Evolutionary conservation across 2,329 filamentous ascomycete genomes (phyloP), one percentile per base, ranked within the genome.

Genomic region (Simplicillium sp.): DNA sequence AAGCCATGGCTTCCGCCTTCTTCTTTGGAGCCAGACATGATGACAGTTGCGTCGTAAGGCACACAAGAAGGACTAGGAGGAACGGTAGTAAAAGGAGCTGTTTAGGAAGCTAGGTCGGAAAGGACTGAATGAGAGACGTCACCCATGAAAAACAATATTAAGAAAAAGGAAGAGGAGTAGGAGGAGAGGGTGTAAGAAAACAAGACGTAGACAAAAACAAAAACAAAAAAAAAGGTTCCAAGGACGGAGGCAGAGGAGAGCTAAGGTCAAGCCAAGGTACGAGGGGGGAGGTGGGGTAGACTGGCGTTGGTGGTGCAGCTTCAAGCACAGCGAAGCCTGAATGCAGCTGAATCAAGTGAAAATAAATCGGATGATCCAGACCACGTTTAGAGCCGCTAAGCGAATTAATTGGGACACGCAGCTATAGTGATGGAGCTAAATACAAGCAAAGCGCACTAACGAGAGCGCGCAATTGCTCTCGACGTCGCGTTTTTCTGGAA

Each of bases 11-110:
- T 49, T n/a, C 48, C 43, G 3, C 44, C 41, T 25, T 45, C 47
- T 36, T 54, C 48, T 29, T 53, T 47, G 20, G 51, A 40, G 25
- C 45, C 44, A 11, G 55, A 46, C 60, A 61, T 59, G 39, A 41
- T 45, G 50, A 40, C 34, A 43, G 43, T 38, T 45, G 45, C 12
- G 31, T 33, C 31, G 15, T 15, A n/a, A 33, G 5, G 31, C 31
- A 33, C 29, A 31, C 31, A n/a, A 13, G 13, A 33, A 33, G 31
- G 31, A 13, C 13, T 13, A 11, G 31, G 15, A 13, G 7, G 9
- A 33, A 33, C 6, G 31, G 15, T 7, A 33, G 15, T n/a, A 15
- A 33, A 11, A 11, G 12, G 12, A 33, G 31, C 31, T 33, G 31
- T 33, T 33, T 13, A 13, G 31, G 15, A 33, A 15, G 13, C 15